phyloP scores from a whole-genome alignment of 2,329 filamentous ascomycete species.

The Leptodontidium sp. region DNA sequence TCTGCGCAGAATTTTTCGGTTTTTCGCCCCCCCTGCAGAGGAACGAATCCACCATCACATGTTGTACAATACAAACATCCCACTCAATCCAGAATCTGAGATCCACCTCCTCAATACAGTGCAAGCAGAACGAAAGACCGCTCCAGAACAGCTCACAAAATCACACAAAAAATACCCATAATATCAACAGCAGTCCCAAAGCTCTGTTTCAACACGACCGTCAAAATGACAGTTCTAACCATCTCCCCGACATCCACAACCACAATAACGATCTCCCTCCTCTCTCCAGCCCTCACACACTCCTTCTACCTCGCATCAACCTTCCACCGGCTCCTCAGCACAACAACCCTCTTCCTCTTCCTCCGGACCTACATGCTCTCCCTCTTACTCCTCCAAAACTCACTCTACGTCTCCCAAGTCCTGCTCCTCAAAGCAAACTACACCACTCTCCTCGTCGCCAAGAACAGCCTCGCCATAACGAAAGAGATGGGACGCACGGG shows the following conservation, averaged over 20 bases:
- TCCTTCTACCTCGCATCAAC: constrained; percentile 30
- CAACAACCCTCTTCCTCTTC: constrained; percentile 37
- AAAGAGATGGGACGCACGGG: constrained; percentile 16
- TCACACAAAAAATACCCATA: neutral
- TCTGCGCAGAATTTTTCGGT: constrained; percentile 6
- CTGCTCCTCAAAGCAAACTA: constrained; percentile 22
- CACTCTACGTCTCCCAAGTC: constrained; percentile 30
- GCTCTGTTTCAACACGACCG: neutral
- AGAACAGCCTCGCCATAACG: neutral
- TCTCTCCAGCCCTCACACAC: constrained; percentile 31
- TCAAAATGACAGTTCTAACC: constrained; percentile 32
- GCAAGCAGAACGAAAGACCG: neutral
- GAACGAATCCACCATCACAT: constrained; percentile 8
- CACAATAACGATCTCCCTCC: constrained; percentile 22
- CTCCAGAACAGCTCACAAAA: neutral
- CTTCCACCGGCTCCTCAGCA: constrained; percentile 33
- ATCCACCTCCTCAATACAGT: constrained; percentile 5
- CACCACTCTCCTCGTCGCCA: neutral
- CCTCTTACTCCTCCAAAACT: constrained; percentile 33
- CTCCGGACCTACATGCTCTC: constrained; percentile 36
- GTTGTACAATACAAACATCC: neutral
- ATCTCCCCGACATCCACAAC: constrained; percentile 20
- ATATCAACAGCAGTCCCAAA: neutral
- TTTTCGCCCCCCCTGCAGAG: constrained; percentile 8
- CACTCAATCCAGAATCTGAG: neutral